Base-by-base conservation (phyloP, 2,329 filamentous ascomycete species). In the Hypoxylon sp. region DNA sequence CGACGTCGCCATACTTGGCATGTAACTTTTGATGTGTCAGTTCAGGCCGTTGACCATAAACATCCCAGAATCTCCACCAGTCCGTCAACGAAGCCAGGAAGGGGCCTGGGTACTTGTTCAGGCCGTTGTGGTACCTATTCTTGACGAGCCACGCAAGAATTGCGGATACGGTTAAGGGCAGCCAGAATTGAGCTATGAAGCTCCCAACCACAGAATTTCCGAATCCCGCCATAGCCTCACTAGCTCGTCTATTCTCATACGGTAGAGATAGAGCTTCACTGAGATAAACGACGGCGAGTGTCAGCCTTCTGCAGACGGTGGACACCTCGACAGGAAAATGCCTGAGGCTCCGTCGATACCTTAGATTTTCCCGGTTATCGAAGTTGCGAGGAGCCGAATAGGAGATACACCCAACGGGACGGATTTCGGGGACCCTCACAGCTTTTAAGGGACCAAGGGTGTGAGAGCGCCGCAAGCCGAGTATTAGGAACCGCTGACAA, bases 61-160 rank as follows among this genome's bases (percentile, higher is more conserved):
- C 90, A 70, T 93, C 89, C 71, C 84, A 83, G 65, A 93, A 86
- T 19, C 91, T 83, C 91, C 91, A 94, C 83, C 87, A 88, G 72
- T 94, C 86, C 11, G 89, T 91, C 68, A 85, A 74, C 2, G 83
- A 88, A 19, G 91, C 92, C 43, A 92, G 72, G 58, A 88, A 81
- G 0, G 89, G 91, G 0, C 91, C 92, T 0, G 92, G 91, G 69
- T 92, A 92, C 72, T 84, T 87, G 76, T 89, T 86, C 61, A 93
- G 78, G 5, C 89, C 89, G 70, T 82, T 79, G 52, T 83, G 76
- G 68, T 82, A 84, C 48, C 79, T 80, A 67, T 85, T 86, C 54
- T 74, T 77, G n/a, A 78, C 70, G 10, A 86, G 76, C 73, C 81
- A 84, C 34, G 75, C 76, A 41, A 74, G 56, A 1, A 80, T 13